A percentile compares a stretch with the other conserved stretches of the same genome.
phyloP scores from a whole-genome alignment of 1,284 basidiomycete genomes.

The Pulveroboletus sp. region DNA sequence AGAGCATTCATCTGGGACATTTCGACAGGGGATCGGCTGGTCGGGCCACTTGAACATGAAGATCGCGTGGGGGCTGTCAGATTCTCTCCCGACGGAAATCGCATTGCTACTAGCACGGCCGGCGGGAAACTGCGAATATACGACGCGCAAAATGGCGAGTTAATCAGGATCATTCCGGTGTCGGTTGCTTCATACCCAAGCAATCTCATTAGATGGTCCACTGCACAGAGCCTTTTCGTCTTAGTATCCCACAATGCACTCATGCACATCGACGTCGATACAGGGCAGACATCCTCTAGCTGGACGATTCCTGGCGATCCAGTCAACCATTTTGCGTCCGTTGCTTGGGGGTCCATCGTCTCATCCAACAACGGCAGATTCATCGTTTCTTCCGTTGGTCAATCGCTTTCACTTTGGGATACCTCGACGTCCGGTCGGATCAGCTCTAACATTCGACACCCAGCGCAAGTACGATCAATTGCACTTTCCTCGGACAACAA shows the following conservation, averaged over 20 bases:
- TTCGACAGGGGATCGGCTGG: too few relatives aligned
- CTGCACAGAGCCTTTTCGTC: not conserved
- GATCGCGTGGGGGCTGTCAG: not conserved
- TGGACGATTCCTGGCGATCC: not conserved
- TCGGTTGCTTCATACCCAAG: not conserved
- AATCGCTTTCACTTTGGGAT: too few relatives aligned
- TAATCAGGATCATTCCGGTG: not conserved
- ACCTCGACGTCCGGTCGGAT: too few relatives aligned
- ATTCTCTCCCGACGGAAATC: conserved; percentile 1
- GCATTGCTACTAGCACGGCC: not conserved
- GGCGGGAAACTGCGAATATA: not conserved
- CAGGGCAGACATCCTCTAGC: not conserved
- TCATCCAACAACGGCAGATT: too few relatives aligned
- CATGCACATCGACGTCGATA: not conserved
- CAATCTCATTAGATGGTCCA: not conserved
- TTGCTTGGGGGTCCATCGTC: too few relatives aligned
- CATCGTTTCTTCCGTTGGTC: too few relatives aligned
- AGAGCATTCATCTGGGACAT: not conserved
- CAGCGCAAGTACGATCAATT: too few relatives aligned
- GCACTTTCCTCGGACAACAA: not conserved
- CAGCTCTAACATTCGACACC: too few relatives aligned
- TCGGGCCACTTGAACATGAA: not conserved
- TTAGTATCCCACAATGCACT: not conserved
- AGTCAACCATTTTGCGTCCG: not conserved
- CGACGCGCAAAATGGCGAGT: not conserved